These are phyloP conservation scores for Rhodamnia rubescens DNA, from an alignment of 345 rosid species.

Conservation along the genomic window DNA sequence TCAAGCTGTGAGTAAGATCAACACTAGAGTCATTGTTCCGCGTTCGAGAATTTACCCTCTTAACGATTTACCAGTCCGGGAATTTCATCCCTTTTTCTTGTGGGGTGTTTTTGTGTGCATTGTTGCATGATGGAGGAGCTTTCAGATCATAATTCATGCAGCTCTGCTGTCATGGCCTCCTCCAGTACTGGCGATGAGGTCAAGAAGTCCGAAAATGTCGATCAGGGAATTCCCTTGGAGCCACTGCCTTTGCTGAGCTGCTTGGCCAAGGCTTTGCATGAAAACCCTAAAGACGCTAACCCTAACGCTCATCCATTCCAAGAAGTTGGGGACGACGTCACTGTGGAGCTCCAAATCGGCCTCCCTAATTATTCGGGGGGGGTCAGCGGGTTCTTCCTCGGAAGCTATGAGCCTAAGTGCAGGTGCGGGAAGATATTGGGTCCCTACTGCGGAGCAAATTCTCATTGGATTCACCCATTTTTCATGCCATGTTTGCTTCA, in stretches of 20 bases:
- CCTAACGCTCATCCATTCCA: background rate
- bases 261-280: background rate
- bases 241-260: conserved; percentile 18
- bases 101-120: background rate
- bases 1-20: background rate
- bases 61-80: background rate
- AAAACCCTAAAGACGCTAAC: background rate
- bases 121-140: background rate
- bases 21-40: background rate
- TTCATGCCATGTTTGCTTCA: conserved; percentile 76
- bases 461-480: conserved; percentile 67
- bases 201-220: background rate
- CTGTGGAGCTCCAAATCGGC: conserved; percentile 63
- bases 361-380: conserved; percentile 36
- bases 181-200: conserved; percentile 15
- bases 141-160: background rate
- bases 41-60: background rate
- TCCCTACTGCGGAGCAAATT: conserved; percentile 73
- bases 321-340: conserved; percentile 28
- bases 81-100: background rate
- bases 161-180: conserved; percentile 4
- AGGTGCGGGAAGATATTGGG: conserved; percentile 42
- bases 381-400: background rate
- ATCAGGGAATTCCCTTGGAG: background rate
- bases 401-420: background rate